Base-by-base conservation (phyloP, 495 filamentous ascomycete species). In the Penicillium pancosmium region DNA sequence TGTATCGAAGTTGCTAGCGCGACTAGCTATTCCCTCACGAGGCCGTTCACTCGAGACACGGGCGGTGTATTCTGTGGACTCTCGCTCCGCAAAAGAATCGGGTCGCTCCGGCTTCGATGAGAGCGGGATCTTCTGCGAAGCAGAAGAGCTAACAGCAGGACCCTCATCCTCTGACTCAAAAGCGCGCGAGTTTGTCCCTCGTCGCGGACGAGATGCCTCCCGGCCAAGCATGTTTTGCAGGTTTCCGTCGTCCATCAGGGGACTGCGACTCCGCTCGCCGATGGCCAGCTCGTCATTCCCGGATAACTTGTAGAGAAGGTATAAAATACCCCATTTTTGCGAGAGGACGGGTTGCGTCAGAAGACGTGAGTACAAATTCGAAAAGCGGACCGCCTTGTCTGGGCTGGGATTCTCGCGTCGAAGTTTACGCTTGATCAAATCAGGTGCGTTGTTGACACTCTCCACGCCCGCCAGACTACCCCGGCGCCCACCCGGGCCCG, bases 291-390 rank as follows among this genome's bases (percentile, higher is more conserved):
- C 71, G 16, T 75, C 69, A 27, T 87, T 86, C 59, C 86, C 84
- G 49, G 89, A 86, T 43, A 98, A 80, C 62, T 89, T 88, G 66
- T 92, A 88, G 19, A 99, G 85, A 44, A 99, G 82, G 68, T 93
- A 92, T 6, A 99, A 80, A 61, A 97, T 96, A 3, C 89, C 92
- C 92, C 93, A 97, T 84, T 98, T 99, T 71, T 96, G 89, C 64
- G 87, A 88, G 33, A 99, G 80, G 2, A 98, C 93, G 4, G 93
- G 93, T 63, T 95, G 88, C 25, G 92, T 89, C 18, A 97, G 79
- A 23, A 99, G 83, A 40, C 89, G 83, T 38, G 91, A 89, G 76
- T 93, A 96, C 49, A 98, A 81, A 68, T 94, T 91, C 15, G 90
- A 88, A 73, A 97, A 97, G 23, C 86, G 82, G 25, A 93, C 76